Evolutionary conservation across 116 monocot species (phyloP), one percentile per base, ranked within the genome.

Genomic region (Phalaenopsis hybrid): DNA sequence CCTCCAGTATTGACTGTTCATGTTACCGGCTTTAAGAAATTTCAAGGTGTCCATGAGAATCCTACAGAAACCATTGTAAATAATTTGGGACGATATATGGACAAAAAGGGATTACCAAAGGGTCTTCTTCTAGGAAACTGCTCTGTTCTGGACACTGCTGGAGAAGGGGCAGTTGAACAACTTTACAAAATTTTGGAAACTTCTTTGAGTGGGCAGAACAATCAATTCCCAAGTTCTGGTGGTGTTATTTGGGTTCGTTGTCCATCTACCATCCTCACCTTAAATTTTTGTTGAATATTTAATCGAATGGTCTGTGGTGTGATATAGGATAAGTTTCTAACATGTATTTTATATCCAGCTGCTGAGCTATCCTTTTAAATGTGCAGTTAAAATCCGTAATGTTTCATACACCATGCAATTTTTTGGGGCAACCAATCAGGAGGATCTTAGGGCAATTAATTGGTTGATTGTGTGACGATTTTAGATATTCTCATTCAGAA

Each of bases 1-100:
- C 89, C 95, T 51, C 88, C 98, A 23, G 49, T 72, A 44, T 84
- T 92, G 69, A 89, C 90, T 41, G 84, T 98, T 77, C 93, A 95
- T 82, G 79, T 95, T 77, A 98, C 93, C 8, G 98, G 98, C 57
- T 98, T 98, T 79, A 95, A 93, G 83, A 95, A 92, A 77, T 98
- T 98, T 65, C 88, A 93, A 82, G 95, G 98, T 59, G 98, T 98
- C 10, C 82, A 28, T 28, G 91, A 93, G 44, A 98, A 98, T 68
- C 98, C 98, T 61, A 98, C 98, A 0, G 94, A 98, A 84, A 93
- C 80, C 68, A 93, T 98, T 84, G 93, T 90, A 4, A 67, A 75
- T 58, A 98, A 98, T 86, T 73, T 98, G 72, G 88, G 82, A 82
- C 80, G 45, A 9, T 93, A 84, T 79, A 84, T 98, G 85, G 52